Base-by-base conservation (phyloP, 768 basidiomycete genomes). In the Collybiopsis luxurians region DNA sequence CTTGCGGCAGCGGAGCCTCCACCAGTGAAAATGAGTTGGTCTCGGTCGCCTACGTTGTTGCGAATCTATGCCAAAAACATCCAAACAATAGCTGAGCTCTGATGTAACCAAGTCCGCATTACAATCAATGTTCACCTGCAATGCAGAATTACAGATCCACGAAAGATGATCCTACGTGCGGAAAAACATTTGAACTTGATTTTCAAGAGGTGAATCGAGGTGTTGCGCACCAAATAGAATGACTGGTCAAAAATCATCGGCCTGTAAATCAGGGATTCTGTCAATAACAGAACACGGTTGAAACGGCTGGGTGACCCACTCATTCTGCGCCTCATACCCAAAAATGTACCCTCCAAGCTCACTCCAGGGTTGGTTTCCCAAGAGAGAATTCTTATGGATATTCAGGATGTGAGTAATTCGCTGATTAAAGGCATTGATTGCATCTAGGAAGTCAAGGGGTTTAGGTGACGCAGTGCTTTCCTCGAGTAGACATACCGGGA, bases 241-340 rank as follows among this genome's bases (percentile, higher is more conserved):
- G 55, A 56, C 44, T 66, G 64, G 43, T 67, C 64, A 46, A 66
- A 67, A 23, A 67, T 66, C 66, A 67, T 66, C 11, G 66, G 66
- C 48, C 63, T 64, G 26, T 2, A n/a, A n/a, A 13, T 26, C 26
- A 53, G 5, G 40, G 15, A 44, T 15, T 19, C 2, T n/a, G 31
- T 36, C 23, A 19, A 17, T 13, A 34, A 21, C 27, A 60, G 17
- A 40, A 40, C 11, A n/a, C 27, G 6, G 3, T 53, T 3, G 43
- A 51, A n/a, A 19, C 4, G 23, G 27, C 23, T 1, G 47, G 6
- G 45, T 11, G 13, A 57, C 58, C 11, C 17, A 64, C 66, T 74
- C 72, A 45, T 75, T 73, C 61, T 75, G 69, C 10, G 73, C 71
- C 64, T 74, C 71, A 54, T 70, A 70, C 1, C 65, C 75, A 51